Evolutionary conservation across 371 early-diverging fungal species (phyloP), one percentile per base, ranked within the genome.

Genomic region (Lichtheimia corymbifera): DNA sequence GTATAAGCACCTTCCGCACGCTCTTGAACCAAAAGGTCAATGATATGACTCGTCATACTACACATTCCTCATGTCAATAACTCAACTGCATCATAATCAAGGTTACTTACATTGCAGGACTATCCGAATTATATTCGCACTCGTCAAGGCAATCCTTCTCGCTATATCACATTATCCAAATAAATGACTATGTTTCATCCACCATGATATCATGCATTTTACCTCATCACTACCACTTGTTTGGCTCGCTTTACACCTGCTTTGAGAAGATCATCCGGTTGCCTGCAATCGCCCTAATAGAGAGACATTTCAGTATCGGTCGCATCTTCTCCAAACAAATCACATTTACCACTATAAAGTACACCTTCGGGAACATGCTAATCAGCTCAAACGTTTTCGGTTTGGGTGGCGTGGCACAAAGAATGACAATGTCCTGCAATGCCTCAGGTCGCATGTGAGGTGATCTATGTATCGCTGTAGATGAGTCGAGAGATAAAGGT

Each of bases 211-310:
- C 18, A 2, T 57, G 7, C 2, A 41, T 0, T 11, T 52, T 70
- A 74, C 64, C 83, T 80, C 83, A 86, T 84, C 7, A 86, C 72
- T 25, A 86, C 86, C 9, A 86, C 81, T 55, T 80, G 83, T 2
- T 77, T 75, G n/a, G 86, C 86, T 20, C 74, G 66, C 47, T 77
- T 71, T 5, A 83, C 76, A 13, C 86, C 86, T 0, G 86, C 86
- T 35, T 80, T 70, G 4, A 84, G 68, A 5, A 86, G 63, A 59
- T 86, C 86, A 58, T 84, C 82, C 14, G 83, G 84, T 12, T 80
- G 73, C 22, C 84, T 77, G 55, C 83, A 84, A 49, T 82, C 73
- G 13, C 86, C 86, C 81, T 83, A 52, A 27, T 25, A 35, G 22
- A 15, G 5, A 20, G 15, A 5, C 41, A 28, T 9, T 11, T 35